Evolutionary conservation across 1,284 basidiomycete species (phyloP).

Genomic region (Cutaneotrichosporon arboriforme): DNA sequence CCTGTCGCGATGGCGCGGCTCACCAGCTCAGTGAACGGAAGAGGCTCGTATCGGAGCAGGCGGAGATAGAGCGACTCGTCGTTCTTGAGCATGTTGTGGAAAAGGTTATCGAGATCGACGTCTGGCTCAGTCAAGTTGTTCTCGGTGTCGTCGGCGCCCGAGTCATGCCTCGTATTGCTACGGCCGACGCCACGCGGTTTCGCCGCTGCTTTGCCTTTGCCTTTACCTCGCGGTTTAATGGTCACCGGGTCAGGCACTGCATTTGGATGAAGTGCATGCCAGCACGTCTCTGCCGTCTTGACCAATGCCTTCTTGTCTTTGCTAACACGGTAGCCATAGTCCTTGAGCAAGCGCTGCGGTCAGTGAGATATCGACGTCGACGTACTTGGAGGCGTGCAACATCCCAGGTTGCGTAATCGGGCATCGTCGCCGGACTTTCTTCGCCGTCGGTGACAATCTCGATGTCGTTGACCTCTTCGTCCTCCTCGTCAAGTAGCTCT

Average conservation of each 20-base stretch:
- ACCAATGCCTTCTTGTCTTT: slow-evolving; percentile 28
- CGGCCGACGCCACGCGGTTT: not conserved
- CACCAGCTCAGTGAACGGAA: slow-evolving; percentile 42
- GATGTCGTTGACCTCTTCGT: slow-evolving; percentile 14
- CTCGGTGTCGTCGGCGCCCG: slow-evolving; percentile 20
- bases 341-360: slow-evolving; percentile 11
- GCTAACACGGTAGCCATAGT: slow-evolving; percentile 35
- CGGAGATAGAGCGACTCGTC: slow-evolving; percentile 32
- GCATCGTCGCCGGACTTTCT: slow-evolving; percentile 19
- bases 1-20: slow-evolving; percentile 30
- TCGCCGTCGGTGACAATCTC: not conserved
- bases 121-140: slow-evolving; percentile 20
- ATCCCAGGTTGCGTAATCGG: slow-evolving; percentile 37
- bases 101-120: slow-evolving; percentile 32
- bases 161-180: slow-evolving; percentile 30
- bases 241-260: slow-evolving; percentile 8
- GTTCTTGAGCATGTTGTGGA: slow-evolving; percentile 30
- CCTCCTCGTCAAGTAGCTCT: not conserved
- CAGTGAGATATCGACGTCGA: not conserved
- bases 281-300: slow-evolving; percentile 35
- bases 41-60: slow-evolving; percentile 46
- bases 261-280: slow-evolving; percentile 32
- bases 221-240: not conserved
- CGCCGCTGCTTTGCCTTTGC: not conserved
- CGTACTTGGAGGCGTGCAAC: slow-evolving; percentile 36